A percentile compares a stretch with the other conserved stretches of the same genome.
These are phyloP conservation scores for Solidago caesia DNA, from an alignment of 129 eudicot genomes.

Conservation along the genomic window DNA sequence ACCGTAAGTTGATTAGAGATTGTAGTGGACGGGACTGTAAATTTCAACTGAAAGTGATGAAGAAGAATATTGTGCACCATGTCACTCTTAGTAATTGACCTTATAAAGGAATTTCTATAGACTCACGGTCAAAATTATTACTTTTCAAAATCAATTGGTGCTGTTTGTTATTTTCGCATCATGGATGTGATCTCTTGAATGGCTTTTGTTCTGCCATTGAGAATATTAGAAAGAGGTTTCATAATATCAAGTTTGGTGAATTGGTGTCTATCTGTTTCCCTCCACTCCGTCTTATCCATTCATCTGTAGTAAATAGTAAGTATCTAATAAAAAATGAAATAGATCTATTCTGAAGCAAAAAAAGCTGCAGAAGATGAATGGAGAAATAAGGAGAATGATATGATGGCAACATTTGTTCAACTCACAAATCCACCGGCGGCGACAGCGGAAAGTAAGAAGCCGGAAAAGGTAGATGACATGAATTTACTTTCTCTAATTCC, in stretches of 20 bases:
- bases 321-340: conserved; percentile 54
- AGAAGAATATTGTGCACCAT: not conserved
- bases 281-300: no score
- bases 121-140: not conserved
- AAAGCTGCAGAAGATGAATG: conserved; percentile 63
- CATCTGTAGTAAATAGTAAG: no score
- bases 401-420: conserved; percentile 29
- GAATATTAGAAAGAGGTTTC: not conserved
- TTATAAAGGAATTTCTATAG: not conserved
- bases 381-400: conserved; percentile 56
- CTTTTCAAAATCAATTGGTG: not conserved
- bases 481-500: no score
- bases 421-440: no score
- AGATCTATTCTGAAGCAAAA: conserved; percentile 58
- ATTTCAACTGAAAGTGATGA: not conserved
- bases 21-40: conserved; percentile 1
- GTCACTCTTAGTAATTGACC: not conserved
- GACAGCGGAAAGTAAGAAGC: no score
- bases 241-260: no score
- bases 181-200: not conserved
- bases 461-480: no score
- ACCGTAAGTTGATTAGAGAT: not conserved
- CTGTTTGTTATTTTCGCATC: no score
- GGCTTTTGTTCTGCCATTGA: not conserved
- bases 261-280: no score